A percentile compares a stretch with the other conserved stretches of the same genome.
These are phyloP conservation scores for Gnaphalium uliginosum DNA, from an alignment of 129 eudicot species.

Conservation along the genomic window DNA sequence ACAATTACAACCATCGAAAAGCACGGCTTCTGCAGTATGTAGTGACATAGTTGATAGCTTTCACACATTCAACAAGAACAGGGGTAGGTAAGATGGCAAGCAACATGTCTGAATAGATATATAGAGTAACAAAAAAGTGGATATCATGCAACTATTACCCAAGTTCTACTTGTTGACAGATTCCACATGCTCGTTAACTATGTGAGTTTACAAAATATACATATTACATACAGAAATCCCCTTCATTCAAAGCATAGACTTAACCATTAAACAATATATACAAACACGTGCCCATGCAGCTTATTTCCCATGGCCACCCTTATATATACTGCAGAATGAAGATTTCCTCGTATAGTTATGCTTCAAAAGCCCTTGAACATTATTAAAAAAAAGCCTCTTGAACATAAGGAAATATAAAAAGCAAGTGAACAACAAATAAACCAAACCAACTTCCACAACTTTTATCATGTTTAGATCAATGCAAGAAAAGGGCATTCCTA, in stretches of 20 bases:
- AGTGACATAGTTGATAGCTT: conserved; percentile 11
- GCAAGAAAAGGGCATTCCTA: neutral
- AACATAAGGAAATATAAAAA: too few relatives aligned
- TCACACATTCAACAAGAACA: neutral
- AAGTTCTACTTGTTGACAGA: neutral
- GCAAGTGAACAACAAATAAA: neutral
- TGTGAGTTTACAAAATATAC: neutral
- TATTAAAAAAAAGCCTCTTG: neutral
- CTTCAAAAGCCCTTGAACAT: conserved; percentile 1
- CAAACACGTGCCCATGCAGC: too few relatives aligned
- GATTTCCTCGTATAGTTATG: neutral
- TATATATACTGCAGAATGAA: neutral
- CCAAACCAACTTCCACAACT: conserved; percentile 16
- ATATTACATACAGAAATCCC: too few relatives aligned
- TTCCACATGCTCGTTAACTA: conserved; percentile 9
- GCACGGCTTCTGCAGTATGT: conserved; percentile 3
- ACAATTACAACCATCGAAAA: conserved; percentile 7
- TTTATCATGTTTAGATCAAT: neutral
- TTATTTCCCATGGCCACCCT: neutral
- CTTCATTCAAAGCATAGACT: too few relatives aligned
- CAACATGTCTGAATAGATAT: too few relatives aligned
- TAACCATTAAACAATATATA: too few relatives aligned
- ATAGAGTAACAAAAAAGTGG: too few relatives aligned
- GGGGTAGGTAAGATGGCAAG: too few relatives aligned
- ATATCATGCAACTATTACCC: neutral